Evolutionary conservation across 177 flowering plant species (phyloP).

Genomic region (Vitis hybrid): DNA sequence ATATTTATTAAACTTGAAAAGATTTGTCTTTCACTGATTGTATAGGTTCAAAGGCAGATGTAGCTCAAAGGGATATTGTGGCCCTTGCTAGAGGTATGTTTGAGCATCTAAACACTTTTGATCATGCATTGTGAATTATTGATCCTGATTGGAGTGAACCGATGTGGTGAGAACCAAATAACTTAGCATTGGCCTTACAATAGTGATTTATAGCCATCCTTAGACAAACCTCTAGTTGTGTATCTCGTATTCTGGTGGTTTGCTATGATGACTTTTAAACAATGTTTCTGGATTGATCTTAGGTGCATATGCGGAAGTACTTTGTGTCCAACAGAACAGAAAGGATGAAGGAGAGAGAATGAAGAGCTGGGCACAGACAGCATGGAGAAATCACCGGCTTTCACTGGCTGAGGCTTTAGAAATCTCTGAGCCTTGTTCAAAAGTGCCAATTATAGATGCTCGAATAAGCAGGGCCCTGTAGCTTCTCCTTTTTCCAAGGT

Average conservation of each 20-base stretch:
- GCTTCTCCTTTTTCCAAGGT: background rate
- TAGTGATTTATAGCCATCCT: too few species aligned
- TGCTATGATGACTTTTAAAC: background rate
- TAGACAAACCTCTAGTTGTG: too few species aligned
- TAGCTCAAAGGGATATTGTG: constrained; percentile 52
- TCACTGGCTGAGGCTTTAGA: constrained; percentile 77
- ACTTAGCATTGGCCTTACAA: too few species aligned
- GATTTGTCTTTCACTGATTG: background rate
- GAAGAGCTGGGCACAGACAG: constrained; percentile 73
- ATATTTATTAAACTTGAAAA: background rate
- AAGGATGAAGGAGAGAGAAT: constrained; percentile 75
- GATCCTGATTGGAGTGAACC: too few species aligned
- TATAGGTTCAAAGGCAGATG: constrained; percentile 32
- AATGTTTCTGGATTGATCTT: background rate
- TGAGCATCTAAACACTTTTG: background rate
- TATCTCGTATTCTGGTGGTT: background rate
- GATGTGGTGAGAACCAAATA: too few species aligned
- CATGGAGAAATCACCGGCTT: constrained; percentile 74
- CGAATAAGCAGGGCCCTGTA: constrained; percentile 64
- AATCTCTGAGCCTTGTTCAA: constrained; percentile 39
- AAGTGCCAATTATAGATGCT: constrained; percentile 61
- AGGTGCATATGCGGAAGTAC: constrained; percentile 88
- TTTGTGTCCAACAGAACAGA: constrained; percentile 72
- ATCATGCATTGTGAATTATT: background rate
- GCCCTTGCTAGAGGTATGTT: constrained; percentile 89